phyloP scores from a whole-genome alignment of 805 yeast genomes.

The Ogataea methylovora region DNA sequence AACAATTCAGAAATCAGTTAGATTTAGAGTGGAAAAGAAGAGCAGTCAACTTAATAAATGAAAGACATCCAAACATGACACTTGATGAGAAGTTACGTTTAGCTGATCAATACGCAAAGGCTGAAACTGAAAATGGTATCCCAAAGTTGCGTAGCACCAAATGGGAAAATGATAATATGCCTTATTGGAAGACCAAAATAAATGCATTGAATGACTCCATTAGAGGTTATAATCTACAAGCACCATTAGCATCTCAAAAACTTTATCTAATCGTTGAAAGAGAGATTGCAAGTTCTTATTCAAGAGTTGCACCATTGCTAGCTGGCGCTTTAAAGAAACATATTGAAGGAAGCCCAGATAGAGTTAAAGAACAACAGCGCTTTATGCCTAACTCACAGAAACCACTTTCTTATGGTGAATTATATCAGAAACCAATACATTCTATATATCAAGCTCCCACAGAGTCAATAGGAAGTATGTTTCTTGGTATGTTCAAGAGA shows the following conservation, averaged over 20 bases:
- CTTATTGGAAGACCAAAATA: constrained; percentile 28
- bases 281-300: constrained; percentile 35
- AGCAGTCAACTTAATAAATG: constrained; percentile 23
- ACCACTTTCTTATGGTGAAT: constrained; percentile 7
- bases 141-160: constrained; percentile 14
- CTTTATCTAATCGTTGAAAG: constrained; percentile 38
- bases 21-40: constrained; percentile 31
- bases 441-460: constrained; percentile 20
- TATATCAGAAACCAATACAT: constrained; percentile 13
- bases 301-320: constrained; percentile 22
- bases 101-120: constrained; percentile 11
- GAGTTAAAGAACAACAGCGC: neutral
- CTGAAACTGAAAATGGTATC: constrained; percentile 10
- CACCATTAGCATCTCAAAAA: constrained; percentile 53
- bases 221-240: constrained; percentile 55
- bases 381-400: neutral
- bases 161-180: constrained; percentile 31
- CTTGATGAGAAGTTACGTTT: constrained; percentile 10
- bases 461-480: constrained; percentile 22
- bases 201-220: constrained; percentile 38
- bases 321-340: constrained; percentile 13
- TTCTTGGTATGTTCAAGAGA: constrained; percentile 15
- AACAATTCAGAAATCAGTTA: constrained; percentile 37
- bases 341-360: constrained; percentile 5
- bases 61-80: constrained; percentile 13